Conservation (phyloP, 768 basidiomycete species). For the Cystobasidium ongulense region DNA sequence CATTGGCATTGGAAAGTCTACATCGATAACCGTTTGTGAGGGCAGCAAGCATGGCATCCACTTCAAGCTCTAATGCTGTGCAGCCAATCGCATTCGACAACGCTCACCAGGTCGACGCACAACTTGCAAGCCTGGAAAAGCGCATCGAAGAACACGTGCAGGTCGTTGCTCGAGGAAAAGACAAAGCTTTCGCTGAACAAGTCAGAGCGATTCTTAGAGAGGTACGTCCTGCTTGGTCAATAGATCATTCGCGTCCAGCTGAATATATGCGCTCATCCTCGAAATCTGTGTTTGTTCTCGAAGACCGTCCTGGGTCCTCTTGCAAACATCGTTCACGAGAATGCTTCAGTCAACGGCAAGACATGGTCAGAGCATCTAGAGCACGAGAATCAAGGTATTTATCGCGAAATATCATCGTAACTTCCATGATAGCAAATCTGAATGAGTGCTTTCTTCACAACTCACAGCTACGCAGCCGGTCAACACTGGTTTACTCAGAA, state of each 20-base stretch:
- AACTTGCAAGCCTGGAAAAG: background rate
- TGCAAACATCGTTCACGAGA: background rate
- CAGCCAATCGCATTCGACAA: constrained; percentile 10
- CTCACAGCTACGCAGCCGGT: background rate
- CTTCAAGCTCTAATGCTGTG: background rate
- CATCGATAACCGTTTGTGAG: too few relatives aligned
- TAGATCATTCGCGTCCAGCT: too few relatives aligned
- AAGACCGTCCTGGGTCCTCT: background rate
- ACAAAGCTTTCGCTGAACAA: background rate
- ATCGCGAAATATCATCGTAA: too few relatives aligned
- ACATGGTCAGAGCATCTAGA: background rate
- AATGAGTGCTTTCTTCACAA: background rate
- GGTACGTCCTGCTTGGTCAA: too few relatives aligned
- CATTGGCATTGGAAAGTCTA: too few relatives aligned
- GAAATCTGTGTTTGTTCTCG: background rate
- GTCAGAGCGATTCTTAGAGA: background rate
- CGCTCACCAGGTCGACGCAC: background rate
- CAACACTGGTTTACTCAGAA: background rate
- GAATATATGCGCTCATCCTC: too few relatives aligned
- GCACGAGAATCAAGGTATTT: background rate
- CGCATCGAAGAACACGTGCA: background rate
- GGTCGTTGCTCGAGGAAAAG: background rate
- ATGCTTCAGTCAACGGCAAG: background rate
- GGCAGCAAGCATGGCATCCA: too few relatives aligned
- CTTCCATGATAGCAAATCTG: background rate